Conservation (phyloP, 1,139 yeast species). For the Hansenula lynferdii region DNA sequence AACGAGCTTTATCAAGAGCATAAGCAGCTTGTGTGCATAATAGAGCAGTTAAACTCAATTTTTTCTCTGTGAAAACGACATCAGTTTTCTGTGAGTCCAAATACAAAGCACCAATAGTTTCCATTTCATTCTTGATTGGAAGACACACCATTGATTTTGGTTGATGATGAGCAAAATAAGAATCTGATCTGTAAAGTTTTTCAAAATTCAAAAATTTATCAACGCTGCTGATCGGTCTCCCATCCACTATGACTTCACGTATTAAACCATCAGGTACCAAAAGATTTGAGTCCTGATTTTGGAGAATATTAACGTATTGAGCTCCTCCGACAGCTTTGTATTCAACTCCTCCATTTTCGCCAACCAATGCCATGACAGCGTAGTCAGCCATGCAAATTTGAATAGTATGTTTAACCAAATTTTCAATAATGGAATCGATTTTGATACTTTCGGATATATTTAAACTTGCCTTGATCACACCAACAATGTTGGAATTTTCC, state of each 20-base stretch:
- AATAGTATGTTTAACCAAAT: constrained; percentile 38
- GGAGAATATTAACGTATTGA: constrained; percentile 23
- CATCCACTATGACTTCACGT: constrained; percentile 36
- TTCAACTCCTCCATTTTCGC: constrained; percentile 33
- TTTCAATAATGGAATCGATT: constrained; percentile 34
- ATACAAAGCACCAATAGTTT: constrained; percentile 44
- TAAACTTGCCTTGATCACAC: constrained; percentile 37
- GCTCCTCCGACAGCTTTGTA: constrained; percentile 39
- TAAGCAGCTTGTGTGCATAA: constrained; percentile 53
- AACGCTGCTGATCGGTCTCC: constrained; percentile 34
- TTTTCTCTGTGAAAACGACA: constrained; percentile 29
- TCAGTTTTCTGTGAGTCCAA: constrained; percentile 33
- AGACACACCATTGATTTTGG: constrained; percentile 39
- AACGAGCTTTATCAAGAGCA: constrained; percentile 43
- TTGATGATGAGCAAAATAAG: constrained; percentile 34
- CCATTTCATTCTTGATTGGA: constrained; percentile 42
- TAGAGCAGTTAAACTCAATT: constrained; percentile 39
- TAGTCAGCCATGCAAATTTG: constrained; percentile 40
- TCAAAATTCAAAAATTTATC: constrained; percentile 36
- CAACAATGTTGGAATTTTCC: constrained; percentile 14
- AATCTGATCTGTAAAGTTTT: constrained; percentile 34
- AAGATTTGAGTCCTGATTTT: constrained; percentile 22
- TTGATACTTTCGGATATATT: constrained; percentile 45
- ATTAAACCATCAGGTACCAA: constrained; percentile 42
- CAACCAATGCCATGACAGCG: constrained; percentile 39